Conservation (phyloP, 1,284 basidiomycete species). For the Hemileia vastatrix region DNA sequence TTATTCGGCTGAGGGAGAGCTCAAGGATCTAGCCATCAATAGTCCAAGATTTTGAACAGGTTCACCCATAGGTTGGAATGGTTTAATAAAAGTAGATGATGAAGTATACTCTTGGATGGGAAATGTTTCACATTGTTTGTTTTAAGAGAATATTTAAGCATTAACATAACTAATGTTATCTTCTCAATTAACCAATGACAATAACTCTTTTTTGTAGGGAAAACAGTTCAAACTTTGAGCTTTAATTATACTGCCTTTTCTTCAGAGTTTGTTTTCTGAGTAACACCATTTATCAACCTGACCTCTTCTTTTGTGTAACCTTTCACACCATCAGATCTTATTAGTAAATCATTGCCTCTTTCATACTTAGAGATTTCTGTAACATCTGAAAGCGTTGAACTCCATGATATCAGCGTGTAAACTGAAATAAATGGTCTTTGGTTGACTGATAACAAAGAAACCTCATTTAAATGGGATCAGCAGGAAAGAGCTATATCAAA, state of each 20-base stretch:
- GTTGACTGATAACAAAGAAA: slow-evolving; percentile 39
- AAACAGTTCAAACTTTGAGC: slow-evolving; percentile 8
- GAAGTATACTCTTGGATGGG: slow-evolving; percentile 57
- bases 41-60: slow-evolving; percentile 64
- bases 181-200: not conserved
- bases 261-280: slow-evolving; percentile 22
- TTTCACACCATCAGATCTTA: slow-evolving; percentile 36
- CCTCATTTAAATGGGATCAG: slow-evolving; percentile 47
- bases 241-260: slow-evolving; percentile 9
- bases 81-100: slow-evolving; percentile 56
- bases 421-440: slow-evolving; percentile 54
- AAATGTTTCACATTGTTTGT: slow-evolving; percentile 12
- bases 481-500: slow-evolving; percentile 49
- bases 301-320: not conserved
- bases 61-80: slow-evolving; percentile 58
- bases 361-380: slow-evolving; percentile 56
- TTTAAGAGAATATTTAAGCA: slow-evolving; percentile 1
- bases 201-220: slow-evolving; percentile 27
- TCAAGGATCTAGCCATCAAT: slow-evolving; percentile 53
- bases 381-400: slow-evolving; percentile 51
- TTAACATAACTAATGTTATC: slow-evolving; percentile 1
- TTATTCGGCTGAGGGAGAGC: slow-evolving; percentile 53
- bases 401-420: slow-evolving; percentile 56
- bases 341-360: slow-evolving; percentile 54
- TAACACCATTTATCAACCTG: slow-evolving; percentile 32